Conservation (phyloP, 2,329 filamentous ascomycete genomes). For the Mycogone perniciosa region DNA sequence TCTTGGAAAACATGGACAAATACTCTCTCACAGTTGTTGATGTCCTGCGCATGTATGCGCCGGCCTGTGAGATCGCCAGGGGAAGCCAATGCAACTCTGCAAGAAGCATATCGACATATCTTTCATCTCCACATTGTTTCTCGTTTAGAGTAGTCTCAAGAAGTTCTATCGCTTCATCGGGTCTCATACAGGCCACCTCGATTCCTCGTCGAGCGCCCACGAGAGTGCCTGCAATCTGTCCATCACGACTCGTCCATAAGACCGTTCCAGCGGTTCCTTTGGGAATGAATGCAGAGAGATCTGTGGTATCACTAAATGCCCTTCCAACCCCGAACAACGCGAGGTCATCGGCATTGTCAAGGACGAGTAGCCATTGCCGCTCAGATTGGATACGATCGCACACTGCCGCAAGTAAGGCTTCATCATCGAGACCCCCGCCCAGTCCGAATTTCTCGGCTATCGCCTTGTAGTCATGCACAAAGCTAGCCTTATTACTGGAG, state of each 20-base stretch:
- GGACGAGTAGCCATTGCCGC: slow-evolving; percentile 24
- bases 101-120: slow-evolving; percentile 10
- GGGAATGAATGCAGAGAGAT: slow-evolving; percentile 21
- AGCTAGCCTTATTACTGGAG: slow-evolving; percentile 27
- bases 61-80: slow-evolving; percentile 28
- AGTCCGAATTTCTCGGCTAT: slow-evolving; percentile 25
- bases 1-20: slow-evolving; percentile 18
- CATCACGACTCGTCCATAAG: slow-evolving; percentile 29
- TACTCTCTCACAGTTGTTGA: slow-evolving; percentile 20
- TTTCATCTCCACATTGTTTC: slow-evolving; percentile 14
- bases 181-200: slow-evolving; percentile 19
- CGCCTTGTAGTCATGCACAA: slow-evolving; percentile 24
- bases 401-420: slow-evolving; percentile 17
- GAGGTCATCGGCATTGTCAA: slow-evolving; percentile 30
- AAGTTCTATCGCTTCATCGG: background rate
- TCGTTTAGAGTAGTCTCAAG: background rate
- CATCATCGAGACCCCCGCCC: slow-evolving; percentile 13
- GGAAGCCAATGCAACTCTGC: slow-evolving; percentile 24
- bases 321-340: slow-evolving; percentile 20
- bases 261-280: slow-evolving; percentile 20
- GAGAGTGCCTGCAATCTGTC: slow-evolving; percentile 17
- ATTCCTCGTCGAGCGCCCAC: slow-evolving; percentile 19
- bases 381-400: slow-evolving; percentile 15
- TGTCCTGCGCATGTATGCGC: slow-evolving; percentile 25
- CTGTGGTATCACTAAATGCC: background rate